Evolutionary conservation across 2,329 filamentous ascomycete species (phyloP), one percentile per base, ranked within the genome.

Genomic region (Aureobasidium subglaciale): DNA sequence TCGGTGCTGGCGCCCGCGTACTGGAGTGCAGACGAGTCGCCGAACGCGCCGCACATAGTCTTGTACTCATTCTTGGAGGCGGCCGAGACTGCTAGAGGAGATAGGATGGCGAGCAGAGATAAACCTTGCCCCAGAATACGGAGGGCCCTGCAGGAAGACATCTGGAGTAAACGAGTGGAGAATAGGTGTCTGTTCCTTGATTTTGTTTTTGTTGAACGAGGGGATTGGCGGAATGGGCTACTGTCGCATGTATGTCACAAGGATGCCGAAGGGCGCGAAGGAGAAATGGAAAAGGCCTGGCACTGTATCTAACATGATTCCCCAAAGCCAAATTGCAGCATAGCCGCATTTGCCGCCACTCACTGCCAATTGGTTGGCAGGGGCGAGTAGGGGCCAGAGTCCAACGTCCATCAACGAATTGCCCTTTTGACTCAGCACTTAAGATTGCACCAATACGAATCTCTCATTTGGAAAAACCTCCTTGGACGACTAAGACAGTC

Each of bases 81-180:
- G 32, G 42, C 54, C 25, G 35, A 42, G 42, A 52, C 54, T 10
- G 34, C 30, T 43, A 56, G 43, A 25, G 54, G 54, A 25, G 25
- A 49, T 13, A 56, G 25, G 9, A 49, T 7, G 27, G 42, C 54
- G 35, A 54, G 38, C 27, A 54, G 35, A 30, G 50, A 54, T 32
- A 43, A 54, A 54, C 34, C 43, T 49, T 56, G 34, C 42, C 50
- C 54, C 34, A 49, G 42, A 32, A 25, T 38, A 37, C 42, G 54
- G 42, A 48, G 20, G 34, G 41, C 42, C 54, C 41, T 56, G 54
- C 54, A 56, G 54, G 54, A 48, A 56, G 42, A 56, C 54, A 56
- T 56, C 41, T 56, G 54, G 54, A 56, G 54, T 42, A 45, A 55
- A 56, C 43, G 54, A 56, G 54, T 49, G 54, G 54, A 56, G 54